Conservation (phyloP, 306 rosid genomes). For the Fragaria ananassa region DNA sequence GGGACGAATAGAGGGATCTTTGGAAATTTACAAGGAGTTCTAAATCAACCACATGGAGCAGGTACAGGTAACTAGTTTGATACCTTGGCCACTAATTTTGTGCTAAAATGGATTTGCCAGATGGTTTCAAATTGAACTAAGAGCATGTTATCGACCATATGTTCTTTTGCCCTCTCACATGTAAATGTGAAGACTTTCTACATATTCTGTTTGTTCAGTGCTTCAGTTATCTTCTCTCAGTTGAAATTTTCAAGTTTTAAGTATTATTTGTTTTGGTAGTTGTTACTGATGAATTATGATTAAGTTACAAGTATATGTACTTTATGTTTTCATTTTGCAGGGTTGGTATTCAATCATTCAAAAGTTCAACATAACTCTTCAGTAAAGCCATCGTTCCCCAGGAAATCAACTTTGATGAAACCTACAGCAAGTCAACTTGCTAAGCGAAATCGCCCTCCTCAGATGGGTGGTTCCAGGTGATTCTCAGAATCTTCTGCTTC, state of each 20-base stretch:
- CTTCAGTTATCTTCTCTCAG: background rate
- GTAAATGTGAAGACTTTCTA: background rate
- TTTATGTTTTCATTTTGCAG: conserved; percentile 37
- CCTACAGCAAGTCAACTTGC: conserved; percentile 95
- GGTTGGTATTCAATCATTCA: conserved; percentile 45
- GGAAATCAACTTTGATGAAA: conserved; percentile 85
- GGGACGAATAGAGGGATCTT: conserved; percentile 35
- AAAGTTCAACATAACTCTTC: conserved; percentile 41
- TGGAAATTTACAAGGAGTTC: conserved; percentile 40
- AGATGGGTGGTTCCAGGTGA: conserved; percentile 60
- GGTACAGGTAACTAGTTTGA: conserved; percentile 47
- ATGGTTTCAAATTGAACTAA: background rate
- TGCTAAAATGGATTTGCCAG: background rate
- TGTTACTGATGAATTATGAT: background rate
- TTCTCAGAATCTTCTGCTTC: conserved; percentile 21
- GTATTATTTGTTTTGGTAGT: background rate
- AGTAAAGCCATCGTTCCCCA: conserved; percentile 31
- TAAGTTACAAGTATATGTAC: background rate
- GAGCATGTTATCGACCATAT: background rate
- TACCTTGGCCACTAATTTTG: conserved; percentile 11
- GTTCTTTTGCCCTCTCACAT: background rate
- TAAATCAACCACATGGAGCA: conserved; percentile 41
- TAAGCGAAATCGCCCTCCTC: conserved; percentile 54
- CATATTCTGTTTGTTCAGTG: background rate
- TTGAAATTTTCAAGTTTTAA: background rate